Conservation (phyloP, 169 alveolate genomes). For the Plasmodium yoelii region DNA sequence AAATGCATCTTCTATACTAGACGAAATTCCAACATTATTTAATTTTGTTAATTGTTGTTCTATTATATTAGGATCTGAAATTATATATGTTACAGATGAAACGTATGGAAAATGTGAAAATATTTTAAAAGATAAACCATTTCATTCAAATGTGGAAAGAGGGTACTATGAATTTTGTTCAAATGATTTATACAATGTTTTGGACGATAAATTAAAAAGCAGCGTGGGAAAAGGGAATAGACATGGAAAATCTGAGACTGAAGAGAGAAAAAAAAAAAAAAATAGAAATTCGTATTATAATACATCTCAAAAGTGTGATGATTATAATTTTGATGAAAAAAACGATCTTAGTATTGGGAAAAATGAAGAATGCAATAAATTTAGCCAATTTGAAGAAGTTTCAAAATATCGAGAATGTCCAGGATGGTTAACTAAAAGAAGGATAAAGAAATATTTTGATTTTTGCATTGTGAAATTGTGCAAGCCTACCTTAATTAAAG, state of each 20-base stretch:
- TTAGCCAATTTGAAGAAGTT: too few relatives aligned
- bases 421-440: slow-evolving; percentile 83
- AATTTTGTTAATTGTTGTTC: slow-evolving; percentile 70
- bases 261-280: neutral
- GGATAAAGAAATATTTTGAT: slow-evolving; percentile 79
- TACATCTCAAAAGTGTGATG: neutral
- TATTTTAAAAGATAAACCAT: slow-evolving; percentile 75
- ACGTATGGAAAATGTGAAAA: slow-evolving; percentile 77
- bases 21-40: slow-evolving; percentile 68
- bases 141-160: slow-evolving; percentile 36
- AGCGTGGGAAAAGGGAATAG: neutral
- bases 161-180: slow-evolving; percentile 69
- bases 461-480: slow-evolving; percentile 77
- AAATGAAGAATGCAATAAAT: too few relatives aligned
- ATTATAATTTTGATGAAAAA: neutral
- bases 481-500: slow-evolving; percentile 76
- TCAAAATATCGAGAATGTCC: slow-evolving; percentile 30
- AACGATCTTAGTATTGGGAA: too few relatives aligned
- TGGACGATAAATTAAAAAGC: slow-evolving; percentile 10
- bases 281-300: neutral
- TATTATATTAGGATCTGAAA: slow-evolving; percentile 68
- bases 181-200: slow-evolving; percentile 47
- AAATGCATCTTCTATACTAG: slow-evolving; percentile 43
- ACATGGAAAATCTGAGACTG: neutral
- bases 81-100: slow-evolving; percentile 76